Evolutionary conservation across 2,329 filamentous ascomycete species (phyloP).

Genomic region (Colletotrichum noveboracense): DNA sequence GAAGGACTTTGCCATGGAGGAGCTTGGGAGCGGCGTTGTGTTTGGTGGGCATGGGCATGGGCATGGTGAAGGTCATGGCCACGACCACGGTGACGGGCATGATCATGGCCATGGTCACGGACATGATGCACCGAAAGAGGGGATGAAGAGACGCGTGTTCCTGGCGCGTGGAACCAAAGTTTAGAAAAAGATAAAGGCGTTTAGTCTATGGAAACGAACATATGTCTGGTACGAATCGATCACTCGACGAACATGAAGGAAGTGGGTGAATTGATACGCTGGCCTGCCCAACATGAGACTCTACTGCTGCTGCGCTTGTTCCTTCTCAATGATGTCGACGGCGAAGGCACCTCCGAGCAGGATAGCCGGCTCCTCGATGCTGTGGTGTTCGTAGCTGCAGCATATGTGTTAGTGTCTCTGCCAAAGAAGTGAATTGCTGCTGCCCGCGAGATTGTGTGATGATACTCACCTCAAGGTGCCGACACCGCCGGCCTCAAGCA

Average conservation of each 20-base stretch:
- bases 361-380: constrained; percentile 78
- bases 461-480: constrained; percentile 72
- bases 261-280: neutral
- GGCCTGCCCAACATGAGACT: neutral
- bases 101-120: constrained; percentile 23
- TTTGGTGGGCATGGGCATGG: constrained; percentile 33
- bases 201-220: neutral
- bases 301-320: constrained; percentile 26
- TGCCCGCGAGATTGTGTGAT: neutral
- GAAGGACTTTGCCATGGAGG: constrained; percentile 60
- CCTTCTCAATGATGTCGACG: constrained; percentile 41
- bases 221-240: neutral
- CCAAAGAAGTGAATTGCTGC: neutral
- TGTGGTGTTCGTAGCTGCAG: constrained; percentile 78
- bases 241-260: neutral
- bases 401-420: neutral
- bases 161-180: constrained; percentile 27
- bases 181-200: neutral
- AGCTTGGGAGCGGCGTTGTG: constrained; percentile 55
- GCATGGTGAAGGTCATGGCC: constrained; percentile 4
- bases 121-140: constrained; percentile 33
- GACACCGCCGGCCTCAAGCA: constrained; percentile 89
- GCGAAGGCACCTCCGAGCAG: constrained; percentile 76
- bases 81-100: constrained; percentile 30
- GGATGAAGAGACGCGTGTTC: constrained; percentile 46